Base-by-base conservation (phyloP, 176 grass and related monocot species). In the Ensete glaucum region DNA sequence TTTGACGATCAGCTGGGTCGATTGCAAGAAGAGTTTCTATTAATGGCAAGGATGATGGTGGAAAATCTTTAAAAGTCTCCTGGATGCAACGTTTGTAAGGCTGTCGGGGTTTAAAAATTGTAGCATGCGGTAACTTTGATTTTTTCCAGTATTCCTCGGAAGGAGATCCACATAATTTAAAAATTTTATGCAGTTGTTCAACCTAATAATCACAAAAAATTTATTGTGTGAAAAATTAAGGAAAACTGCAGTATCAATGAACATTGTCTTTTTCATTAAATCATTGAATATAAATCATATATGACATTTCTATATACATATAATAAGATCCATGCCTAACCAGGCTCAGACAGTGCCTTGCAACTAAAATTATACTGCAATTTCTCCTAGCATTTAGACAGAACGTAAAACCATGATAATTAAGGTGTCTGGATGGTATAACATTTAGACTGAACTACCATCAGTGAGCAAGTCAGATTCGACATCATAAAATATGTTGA, bases 51-150 rank as follows among this genome's bases (percentile, higher is more conserved):
- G 74, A 76, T 52, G 74, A 24, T 52, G 58, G 34, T 52, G 74
- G 59, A 25, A 64, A 76, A 64, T 64, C 74, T 76, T 76, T 76
- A 52, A 76, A 76, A 52, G 74, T 64, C 26, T 76, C 74, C 51
- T 26, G 27, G 22, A 64, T 52, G 74, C 74, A 76, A 49, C 74
- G 74, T 52, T 76, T 76, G 48, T 76, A 76, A 15, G 59, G 57
- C 20, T 76, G 74, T 76, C 64, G 27, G 74, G 74, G 74, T 50
- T 76, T 76, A 76, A 64, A 76, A 63, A 76, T 76, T 76, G 74
- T 76, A 50, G 74, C 74, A 76, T 76, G 74, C 10, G 74, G 74
- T 48, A 76, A 52, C 74, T 76, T 76, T 14, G 74, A 76, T 59
- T 64, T 76, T 48, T 76, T 76, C 74, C 74, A 76, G 48, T 76